Evolutionary conservation across 1,139 yeast genomes (phyloP), one percentile per base, ranked within the genome.

Genomic region (Magnusiomyces clavatus): DNA sequence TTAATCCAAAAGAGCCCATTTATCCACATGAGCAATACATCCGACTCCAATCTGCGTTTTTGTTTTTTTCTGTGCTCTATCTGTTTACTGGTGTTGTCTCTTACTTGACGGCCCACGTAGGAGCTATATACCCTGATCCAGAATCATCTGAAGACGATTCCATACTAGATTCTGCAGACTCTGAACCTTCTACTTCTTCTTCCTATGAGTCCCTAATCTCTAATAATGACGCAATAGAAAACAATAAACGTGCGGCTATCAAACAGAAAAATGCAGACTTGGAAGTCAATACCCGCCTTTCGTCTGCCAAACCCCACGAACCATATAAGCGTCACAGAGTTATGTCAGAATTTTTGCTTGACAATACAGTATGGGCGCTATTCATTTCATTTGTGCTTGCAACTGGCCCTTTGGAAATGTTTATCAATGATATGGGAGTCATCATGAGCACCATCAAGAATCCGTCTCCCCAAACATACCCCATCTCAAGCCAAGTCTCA

Each of bases 381-480:
- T 73, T 86, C 40, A 57, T 76, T 2, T 78, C 90, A 8, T 76
- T 89, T 55, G 74, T 89, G 35, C 69, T 87, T 40, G 76, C 83
- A 38, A 72, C 88, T 29, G 98, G 97, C 0, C 95, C 97, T 0
- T 70, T 88, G 57, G 98, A 92, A 63, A 82, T 89, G 73, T 89
- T 81, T 67, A 81, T 88, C 58, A 87, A 90, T 55, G 87, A 90
- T 63, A 77, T 92, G 74, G 95, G 95, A 10, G 47, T 82, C 80
- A 36, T 76, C 80, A 58, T 65, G 19, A 61, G 60, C 46, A 61
- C 73, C 3, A 60, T 67, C 8, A 58, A 61, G 2, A 43, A 57
- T 14, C 62, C 58, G 2, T 68, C 73, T 2, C n/a, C 8, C 3
- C n/a, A 14, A 12, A 16, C 36, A 6, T 10, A 19, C 8, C 57